Evolutionary conservation across 169 alveolate species (phyloP), one percentile per base, ranked within the genome.

Genomic region (Cryptosporidium ryanae): DNA sequence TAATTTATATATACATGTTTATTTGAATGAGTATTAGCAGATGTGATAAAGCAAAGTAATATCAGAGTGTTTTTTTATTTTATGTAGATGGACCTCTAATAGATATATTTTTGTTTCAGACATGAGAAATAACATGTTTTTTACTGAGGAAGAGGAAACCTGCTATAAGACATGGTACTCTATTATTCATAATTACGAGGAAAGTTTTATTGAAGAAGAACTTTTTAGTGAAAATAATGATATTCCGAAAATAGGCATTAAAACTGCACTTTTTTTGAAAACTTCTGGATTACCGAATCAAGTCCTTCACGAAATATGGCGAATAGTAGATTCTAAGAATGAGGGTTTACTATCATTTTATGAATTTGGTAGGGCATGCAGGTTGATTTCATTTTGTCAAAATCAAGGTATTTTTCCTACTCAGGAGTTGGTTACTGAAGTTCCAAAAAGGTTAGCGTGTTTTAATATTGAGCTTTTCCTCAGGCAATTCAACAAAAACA

Each of bases 81-180:
- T 38, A 38, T 38, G 8, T 38, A 38, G 3, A 38, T 38, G 46
- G 8, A 38, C 46, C 46, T 38, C 8, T 0, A 10, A 10, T 38
- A 38, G 8, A 10, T 38, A 38, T 38, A 38, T 10, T 6, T 38
- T 38, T 38, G 8, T 38, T 38, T 10, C 8, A 38, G 8, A 38
- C 46, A 38, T 38, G 46, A 23, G 23, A 44, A 48, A 66, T 48
- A 31, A n/a, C 31, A 29, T 8, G 8, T 50, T 50, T n/a, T 68
- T 68, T 18, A 50, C 83, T 5, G 27, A 52, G 15, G 76, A 76
- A 46, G 87, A 76, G 17, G 2, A 32, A 12, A 32, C 32, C 31
- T 76, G 87, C 49, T 76, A 76, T 32, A 70, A 76, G 43, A 76
- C 87, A 23, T 76, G 87, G 87, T 76, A 76, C 38, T 54, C 50